Evolutionary conservation across 1,139 yeast genomes (phyloP).

Genomic region (Zhuliangozyma blackwelliae): DNA sequence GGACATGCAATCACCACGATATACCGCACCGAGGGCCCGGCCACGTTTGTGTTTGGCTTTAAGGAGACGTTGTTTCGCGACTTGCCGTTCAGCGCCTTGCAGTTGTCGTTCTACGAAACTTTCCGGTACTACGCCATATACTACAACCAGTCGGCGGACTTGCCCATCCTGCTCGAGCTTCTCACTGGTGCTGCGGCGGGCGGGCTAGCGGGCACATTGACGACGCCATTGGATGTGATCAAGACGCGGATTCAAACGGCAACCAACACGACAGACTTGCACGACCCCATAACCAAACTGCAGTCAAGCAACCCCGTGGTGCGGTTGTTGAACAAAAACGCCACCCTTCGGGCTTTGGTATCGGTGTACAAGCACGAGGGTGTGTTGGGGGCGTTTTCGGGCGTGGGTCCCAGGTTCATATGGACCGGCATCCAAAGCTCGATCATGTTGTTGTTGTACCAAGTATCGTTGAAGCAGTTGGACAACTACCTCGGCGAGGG

Average conservation of each 20-base stretch:
- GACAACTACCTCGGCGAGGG: slow-evolving; percentile 20
- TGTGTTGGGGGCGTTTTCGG: slow-evolving; percentile 73
- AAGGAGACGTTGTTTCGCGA: slow-evolving; percentile 90
- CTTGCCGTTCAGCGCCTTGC: slow-evolving; percentile 91
- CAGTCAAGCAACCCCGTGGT: slow-evolving; percentile 6
- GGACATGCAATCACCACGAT: slow-evolving; percentile 67
- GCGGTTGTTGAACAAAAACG: slow-evolving; percentile 35
- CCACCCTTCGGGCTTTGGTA: slow-evolving; percentile 61
- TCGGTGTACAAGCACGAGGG: slow-evolving; percentile 76
- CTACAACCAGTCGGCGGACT: slow-evolving; percentile 34
- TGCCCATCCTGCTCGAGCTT: slow-evolving; percentile 62
- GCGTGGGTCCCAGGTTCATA: slow-evolving; percentile 92
- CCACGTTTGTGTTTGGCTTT: slow-evolving; percentile 82
- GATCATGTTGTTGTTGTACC: slow-evolving; percentile 87
- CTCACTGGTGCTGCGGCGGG: slow-evolving; percentile 95
- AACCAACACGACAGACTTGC: slow-evolving; percentile 15
- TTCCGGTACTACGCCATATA: slow-evolving; percentile 63
- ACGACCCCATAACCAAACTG: slow-evolving; percentile 7
- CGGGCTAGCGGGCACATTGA: slow-evolving; percentile 81
- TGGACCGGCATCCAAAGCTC: slow-evolving; percentile 98
- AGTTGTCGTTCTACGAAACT: slow-evolving; percentile 90
- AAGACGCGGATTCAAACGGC: slow-evolving; percentile 88
- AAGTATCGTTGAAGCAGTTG: slow-evolving; percentile 46
- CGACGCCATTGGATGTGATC: slow-evolving; percentile 87
- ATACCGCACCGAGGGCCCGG: slow-evolving; percentile 61